Evolutionary conservation across 2,329 filamentous ascomycete genomes (phyloP).

Genomic region (Macrophomina tecta): DNA sequence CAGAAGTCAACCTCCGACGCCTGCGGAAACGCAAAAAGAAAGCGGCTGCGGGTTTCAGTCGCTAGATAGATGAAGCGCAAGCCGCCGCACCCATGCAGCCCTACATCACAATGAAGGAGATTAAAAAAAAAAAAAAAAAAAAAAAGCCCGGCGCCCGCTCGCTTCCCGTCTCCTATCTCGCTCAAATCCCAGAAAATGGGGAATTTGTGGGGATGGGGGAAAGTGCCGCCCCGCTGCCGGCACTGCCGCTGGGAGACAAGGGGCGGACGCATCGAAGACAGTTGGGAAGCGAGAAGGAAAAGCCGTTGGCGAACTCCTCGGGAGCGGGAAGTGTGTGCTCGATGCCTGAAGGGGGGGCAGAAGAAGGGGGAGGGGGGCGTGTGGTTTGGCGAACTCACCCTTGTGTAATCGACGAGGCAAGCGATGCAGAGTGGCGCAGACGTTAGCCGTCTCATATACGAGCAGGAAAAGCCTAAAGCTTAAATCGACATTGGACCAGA

Average conservation of each 20-base stretch:
- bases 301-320: background rate
- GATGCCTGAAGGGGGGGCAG: background rate
- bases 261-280: too few relatives aligned
- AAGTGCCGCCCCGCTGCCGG: background rate
- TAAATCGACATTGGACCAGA: conserved; percentile 13
- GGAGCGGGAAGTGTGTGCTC: background rate
- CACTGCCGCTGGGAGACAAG: too few relatives aligned
- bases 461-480: conserved; percentile 9
- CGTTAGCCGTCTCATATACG: conserved; percentile 4
- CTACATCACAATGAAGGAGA: background rate
- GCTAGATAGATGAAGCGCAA: conserved; percentile 1
- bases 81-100: conserved; percentile 15
- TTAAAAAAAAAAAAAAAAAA: too few relatives aligned
- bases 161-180: background rate
- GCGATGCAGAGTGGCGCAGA: conserved; percentile 11
- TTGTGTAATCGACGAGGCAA: conserved; percentile 11
- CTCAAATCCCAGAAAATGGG: background rate
- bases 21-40: background rate
- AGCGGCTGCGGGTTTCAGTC: background rate
- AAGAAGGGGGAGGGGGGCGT: background rate
- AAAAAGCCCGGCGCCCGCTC: background rate
- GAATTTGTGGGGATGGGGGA: background rate
- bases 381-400: background rate
- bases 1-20: background rate
- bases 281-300: too few relatives aligned